Base-by-base conservation (phyloP, 106 monocot species). In the Agapanthus africanus region DNA sequence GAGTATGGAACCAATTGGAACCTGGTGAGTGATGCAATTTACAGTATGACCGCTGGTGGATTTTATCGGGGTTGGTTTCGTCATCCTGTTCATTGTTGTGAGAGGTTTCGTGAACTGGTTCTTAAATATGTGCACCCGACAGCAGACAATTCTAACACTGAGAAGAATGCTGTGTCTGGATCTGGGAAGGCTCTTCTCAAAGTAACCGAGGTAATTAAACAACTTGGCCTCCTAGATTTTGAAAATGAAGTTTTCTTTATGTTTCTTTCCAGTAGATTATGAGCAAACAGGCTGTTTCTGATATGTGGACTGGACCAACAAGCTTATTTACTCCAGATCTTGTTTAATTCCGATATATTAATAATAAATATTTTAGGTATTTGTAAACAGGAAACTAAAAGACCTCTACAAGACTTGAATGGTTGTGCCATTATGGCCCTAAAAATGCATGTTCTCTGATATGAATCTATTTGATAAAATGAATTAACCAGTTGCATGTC, bases 41-140 rank as follows among this genome's bases (percentile, higher is more conserved):
- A 82, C 70, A 49, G 72, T 68, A 63, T 87, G 38, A 50, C 88
- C 14, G 69, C 75, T 68, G 91, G 89, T 68, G 92, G 92, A 31
- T 79, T 66, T 77, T 93, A 83, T 57, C 73, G 97, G 50, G 92
- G 97, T 14, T 85, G 82, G 56, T 99, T 75, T 71, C 92, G 83
- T 18, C 97, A 99, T 71, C 97, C 89, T 63, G 75, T 78, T n/a
- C 89, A 99, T 79, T 99, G 93, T 63, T 93, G 92, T 85, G 90
- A 99, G 77, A 92, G 97, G 67, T 99, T 90, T 35, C 71, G 97
- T 19, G 97, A 99, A 67, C 70, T 99, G n/a, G 84, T 87, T 66
- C 83, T 83, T 71, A 92, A 85, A 33, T 84, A 99, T 76, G 77
- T 92, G 35, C 59, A 79, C 28, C 79, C 83, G 37, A 66, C 76